A percentile compares a stretch with the other conserved stretches of the same genome.
Evolutionary conservation across 306 rosid species (phyloP).

Genomic region (Pachyrhizus erosus): DNA sequence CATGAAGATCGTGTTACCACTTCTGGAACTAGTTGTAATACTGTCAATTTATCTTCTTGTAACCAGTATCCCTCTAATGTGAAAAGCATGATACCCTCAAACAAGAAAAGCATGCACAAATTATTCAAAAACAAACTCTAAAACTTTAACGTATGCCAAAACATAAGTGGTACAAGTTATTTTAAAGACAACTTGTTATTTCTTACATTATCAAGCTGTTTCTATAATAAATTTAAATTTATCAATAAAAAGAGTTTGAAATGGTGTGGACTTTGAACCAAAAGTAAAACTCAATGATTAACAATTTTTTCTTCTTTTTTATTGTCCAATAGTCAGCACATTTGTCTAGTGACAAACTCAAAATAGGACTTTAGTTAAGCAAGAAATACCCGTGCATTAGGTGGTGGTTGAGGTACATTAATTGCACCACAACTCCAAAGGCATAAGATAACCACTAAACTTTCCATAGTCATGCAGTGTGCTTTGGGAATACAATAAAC

Average conservation of each 20-base stretch:
- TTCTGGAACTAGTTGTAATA: background rate
- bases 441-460: background rate
- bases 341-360: background rate
- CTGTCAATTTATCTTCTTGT: background rate
- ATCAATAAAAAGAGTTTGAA: no score
- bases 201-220: background rate
- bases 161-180: background rate
- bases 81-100: constrained; percentile 15
- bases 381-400: no score
- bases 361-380: background rate
- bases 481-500: background rate
- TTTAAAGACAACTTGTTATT: no score
- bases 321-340: background rate
- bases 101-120: constrained; percentile 15
- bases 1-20: constrained; percentile 26
- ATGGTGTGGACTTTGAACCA: no score
- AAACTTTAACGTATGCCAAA: background rate
- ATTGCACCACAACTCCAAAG: background rate
- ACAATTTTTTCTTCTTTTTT: background rate
- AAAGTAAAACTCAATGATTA: no score
- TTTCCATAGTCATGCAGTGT: background rate
- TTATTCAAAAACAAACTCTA: background rate
- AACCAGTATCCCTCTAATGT: constrained; percentile 3
- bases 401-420: background rate
- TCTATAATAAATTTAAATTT: background rate